Evolutionary conservation across 2,329 filamentous ascomycete genomes (phyloP).

Genomic region (Tolypocladium endophyticum): DNA sequence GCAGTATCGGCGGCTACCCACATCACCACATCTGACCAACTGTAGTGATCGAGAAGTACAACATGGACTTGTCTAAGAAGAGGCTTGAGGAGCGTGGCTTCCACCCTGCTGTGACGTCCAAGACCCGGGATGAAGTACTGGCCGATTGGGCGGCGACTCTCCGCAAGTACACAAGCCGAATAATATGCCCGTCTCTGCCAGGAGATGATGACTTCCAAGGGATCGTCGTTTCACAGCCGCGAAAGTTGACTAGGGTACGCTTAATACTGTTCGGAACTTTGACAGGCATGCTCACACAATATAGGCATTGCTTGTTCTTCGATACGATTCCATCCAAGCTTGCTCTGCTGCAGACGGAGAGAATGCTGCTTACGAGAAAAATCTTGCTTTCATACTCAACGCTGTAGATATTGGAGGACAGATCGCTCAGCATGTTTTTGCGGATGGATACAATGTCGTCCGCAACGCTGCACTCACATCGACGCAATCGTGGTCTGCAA

Average conservation of each 20-base stretch:
- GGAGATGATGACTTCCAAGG: background rate
- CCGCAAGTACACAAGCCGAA: background rate
- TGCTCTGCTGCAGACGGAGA: background rate
- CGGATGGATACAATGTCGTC: conserved; percentile 12
- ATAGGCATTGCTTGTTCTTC: conserved; percentile 5
- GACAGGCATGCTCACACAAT: background rate
- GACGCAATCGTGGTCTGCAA: conserved; percentile 10
- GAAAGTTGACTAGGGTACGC: conserved; percentile 4
- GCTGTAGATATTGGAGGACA: conserved; percentile 8
- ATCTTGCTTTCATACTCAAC: conserved; percentile 1
- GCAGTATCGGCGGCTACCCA: background rate
- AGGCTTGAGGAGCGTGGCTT: conserved; percentile 6
- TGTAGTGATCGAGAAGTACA: conserved; percentile 2
- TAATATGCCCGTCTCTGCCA: background rate
- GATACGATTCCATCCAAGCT: background rate
- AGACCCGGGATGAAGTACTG: conserved; percentile 2
- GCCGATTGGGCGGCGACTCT: background rate
- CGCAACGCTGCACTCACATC: conserved; percentile 11
- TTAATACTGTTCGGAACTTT: background rate
- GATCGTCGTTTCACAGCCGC: background rate
- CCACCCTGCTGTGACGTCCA: conserved; percentile 8
- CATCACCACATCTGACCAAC: background rate
- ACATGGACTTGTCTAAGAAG: conserved; percentile 5
- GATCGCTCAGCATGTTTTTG: conserved; percentile 8
- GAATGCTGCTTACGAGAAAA: background rate